These are phyloP conservation scores for Rugonectria rugulosa DNA, from an alignment of 2,329 filamentous ascomycete species.

Conservation along the genomic window DNA sequence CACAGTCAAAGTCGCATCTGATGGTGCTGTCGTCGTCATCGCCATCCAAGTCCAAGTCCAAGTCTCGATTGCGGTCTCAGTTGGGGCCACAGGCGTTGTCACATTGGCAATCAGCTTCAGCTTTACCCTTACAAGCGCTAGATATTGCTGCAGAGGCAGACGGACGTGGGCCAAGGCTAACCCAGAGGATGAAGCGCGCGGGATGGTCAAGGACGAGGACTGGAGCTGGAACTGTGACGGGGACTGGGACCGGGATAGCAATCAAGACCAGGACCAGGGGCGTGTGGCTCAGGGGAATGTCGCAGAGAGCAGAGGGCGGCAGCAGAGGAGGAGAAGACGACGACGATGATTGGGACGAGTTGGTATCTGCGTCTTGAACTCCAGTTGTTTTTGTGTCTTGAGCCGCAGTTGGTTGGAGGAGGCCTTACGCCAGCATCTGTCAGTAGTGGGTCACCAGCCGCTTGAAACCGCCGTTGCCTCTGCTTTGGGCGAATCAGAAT, in stretches of 20 bases:
- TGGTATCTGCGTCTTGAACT: no score
- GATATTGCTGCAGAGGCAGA: neutral
- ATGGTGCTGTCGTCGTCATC: neutral
- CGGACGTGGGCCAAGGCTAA: neutral
- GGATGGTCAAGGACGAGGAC: conserved; percentile 17
- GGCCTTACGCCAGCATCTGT: conserved; percentile 21
- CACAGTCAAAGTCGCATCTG: neutral
- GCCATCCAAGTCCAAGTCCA: neutral
- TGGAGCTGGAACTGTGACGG: no score
- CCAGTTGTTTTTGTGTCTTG: neutral
- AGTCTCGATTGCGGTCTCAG: conserved; percentile 1
- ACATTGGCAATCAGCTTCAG: neutral
- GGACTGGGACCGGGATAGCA: no score
- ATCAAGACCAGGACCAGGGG: conserved; percentile 17
- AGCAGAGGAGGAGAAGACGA: neutral
- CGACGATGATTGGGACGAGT: conserved; percentile 32
- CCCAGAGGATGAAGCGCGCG: conserved; percentile 29
- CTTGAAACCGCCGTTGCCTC: conserved; percentile 38
- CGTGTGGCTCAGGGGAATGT: conserved; percentile 22
- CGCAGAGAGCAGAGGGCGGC: conserved; percentile 12
- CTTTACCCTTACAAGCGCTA: neutral
- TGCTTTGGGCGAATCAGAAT: conserved; percentile 8
- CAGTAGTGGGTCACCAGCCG: conserved; percentile 30
- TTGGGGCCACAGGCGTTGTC: neutral
- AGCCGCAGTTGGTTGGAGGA: neutral